Conservation (phyloP, 2,329 filamentous ascomycete genomes). For the Phyllosticta paracitricarpa region DNA sequence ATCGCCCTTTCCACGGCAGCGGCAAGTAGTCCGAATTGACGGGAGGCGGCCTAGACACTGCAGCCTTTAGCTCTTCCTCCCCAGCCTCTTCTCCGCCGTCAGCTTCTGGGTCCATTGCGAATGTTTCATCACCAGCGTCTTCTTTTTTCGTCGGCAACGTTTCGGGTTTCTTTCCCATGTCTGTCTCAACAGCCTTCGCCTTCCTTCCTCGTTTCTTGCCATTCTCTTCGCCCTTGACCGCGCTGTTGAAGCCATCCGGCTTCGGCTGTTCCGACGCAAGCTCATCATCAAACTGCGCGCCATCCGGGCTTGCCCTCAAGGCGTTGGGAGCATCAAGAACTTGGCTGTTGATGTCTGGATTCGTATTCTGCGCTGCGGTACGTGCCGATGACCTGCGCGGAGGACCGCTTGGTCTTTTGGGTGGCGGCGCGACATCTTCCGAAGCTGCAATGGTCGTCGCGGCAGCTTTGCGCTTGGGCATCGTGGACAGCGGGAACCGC, state of each 20-base stretch:
- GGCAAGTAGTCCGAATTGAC: conserved; percentile 78
- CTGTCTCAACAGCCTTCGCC: not conserved
- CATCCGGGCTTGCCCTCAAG: conserved; percentile 34
- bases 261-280: not conserved
- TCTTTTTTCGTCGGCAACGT: not conserved
- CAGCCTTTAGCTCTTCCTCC: conserved; percentile 46
- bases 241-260: not conserved
- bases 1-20: conserved; percentile 77
- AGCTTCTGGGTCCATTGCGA: conserved; percentile 40
- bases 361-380: conserved; percentile 6
- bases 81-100: conserved; percentile 43
- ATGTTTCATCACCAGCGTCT: conserved; percentile 9
- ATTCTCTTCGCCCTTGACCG: not conserved
- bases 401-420: not conserved
- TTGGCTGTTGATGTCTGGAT: conserved; percentile 29
- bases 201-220: not conserved
- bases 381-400: not conserved
- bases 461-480: conserved; percentile 4
- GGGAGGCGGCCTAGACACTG: conserved; percentile 56
- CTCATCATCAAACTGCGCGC: conserved; percentile 18
- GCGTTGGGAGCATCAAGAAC: conserved; percentile 34
- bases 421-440: conserved; percentile 1
- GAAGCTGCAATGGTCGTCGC: not conserved
- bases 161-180: not conserved
- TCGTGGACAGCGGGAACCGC: not conserved